Evolutionary conservation across 2,329 filamentous ascomycete species (phyloP), one percentile per base, ranked within the genome.

Genomic region (Colletotrichum sp.): DNA sequence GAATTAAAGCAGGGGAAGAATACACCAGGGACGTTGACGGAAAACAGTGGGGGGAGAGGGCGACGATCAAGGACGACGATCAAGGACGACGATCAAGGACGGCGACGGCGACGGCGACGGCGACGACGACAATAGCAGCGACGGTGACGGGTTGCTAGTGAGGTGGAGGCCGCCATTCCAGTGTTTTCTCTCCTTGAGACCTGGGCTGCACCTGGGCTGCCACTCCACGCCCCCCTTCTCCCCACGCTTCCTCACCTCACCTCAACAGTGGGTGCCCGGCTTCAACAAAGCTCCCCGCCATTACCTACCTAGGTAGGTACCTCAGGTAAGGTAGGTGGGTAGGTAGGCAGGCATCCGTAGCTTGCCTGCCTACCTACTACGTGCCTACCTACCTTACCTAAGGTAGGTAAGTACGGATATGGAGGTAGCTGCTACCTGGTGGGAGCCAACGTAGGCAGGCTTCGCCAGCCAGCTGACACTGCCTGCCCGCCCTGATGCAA

Each of bases 401-500:
- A 39, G 36, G 36, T 39, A 18, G 34, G 34, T 16, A 24, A 18
- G 39, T 21, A 24, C 26, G 28, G 16, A 7, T n/a, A 30, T 30
- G 3, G 4, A 49, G n/a, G 44, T 49, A 21, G 44, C 18, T 49
- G 18, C 59, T 62, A 21, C 18, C 59, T 21, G 52, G 28, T 34
- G 28, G n/a, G 57, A 18, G 10, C 57, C 36, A 62, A 30, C 64
- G 39, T n/a, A 72, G 21, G 55, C 72, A 16, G 32, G 39, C 63
- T 34, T 71, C 70, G 64, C 73, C 73, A 65, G 70, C 73, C 73
- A 71, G 69, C 64, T 68, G 73, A 68, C 69, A 76, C 64, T 76
- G 70, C 30, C 64, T 76, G 70, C 30, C 73, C 73, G 73, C n/a
- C 44, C 44, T 73, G 74, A 76, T 76, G 74, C 70, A 76, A 74